phyloP scores from a whole-genome alignment of 1,284 basidiomycete species.

The Irpex lacteus region DNA sequence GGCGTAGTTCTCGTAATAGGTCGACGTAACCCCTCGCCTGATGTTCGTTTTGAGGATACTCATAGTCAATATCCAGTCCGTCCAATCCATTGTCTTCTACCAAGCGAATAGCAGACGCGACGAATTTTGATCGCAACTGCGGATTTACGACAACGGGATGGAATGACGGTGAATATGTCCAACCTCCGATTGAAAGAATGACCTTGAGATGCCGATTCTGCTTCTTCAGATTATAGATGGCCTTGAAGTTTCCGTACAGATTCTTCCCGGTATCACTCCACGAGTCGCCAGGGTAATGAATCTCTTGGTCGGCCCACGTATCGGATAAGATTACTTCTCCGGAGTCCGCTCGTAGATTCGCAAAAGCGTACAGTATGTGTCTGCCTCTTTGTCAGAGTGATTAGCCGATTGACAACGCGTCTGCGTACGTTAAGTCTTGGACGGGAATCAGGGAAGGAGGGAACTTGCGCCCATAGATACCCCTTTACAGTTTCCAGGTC shows the following conservation, averaged over 20 bases:
- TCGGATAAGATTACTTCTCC: constrained; percentile 91
- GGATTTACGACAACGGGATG: constrained; percentile 73
- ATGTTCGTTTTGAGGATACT: constrained; percentile 72
- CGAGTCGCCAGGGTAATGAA: constrained; percentile 81
- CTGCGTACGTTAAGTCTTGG: constrained; percentile 79
- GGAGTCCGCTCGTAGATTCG: constrained; percentile 77
- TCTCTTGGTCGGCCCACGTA: constrained; percentile 91
- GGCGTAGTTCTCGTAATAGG: constrained; percentile 68
- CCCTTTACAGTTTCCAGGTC: constrained; percentile 53
- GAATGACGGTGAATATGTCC: constrained; percentile 83
- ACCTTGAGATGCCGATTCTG: constrained; percentile 83
- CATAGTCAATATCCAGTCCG: constrained; percentile 81
- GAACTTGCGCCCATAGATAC: constrained; percentile 92
- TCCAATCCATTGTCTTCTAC: constrained; percentile 73
- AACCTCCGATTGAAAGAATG: constrained; percentile 86
- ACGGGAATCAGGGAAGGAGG: constrained; percentile 79
- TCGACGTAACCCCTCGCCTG: constrained; percentile 75
- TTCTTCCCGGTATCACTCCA: constrained; percentile 87
- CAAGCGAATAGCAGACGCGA: constrained; percentile 72
- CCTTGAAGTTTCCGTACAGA: constrained; percentile 94
- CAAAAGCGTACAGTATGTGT: constrained; percentile 88
- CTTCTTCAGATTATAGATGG: constrained; percentile 88
- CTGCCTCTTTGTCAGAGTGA: constrained; percentile 32
- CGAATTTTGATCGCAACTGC: constrained; percentile 69
- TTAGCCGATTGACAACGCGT: constrained; percentile 12